Evolutionary conservation across 2,329 filamentous ascomycete genomes (phyloP).

Genomic region (Pestalotiopsis sp.): DNA sequence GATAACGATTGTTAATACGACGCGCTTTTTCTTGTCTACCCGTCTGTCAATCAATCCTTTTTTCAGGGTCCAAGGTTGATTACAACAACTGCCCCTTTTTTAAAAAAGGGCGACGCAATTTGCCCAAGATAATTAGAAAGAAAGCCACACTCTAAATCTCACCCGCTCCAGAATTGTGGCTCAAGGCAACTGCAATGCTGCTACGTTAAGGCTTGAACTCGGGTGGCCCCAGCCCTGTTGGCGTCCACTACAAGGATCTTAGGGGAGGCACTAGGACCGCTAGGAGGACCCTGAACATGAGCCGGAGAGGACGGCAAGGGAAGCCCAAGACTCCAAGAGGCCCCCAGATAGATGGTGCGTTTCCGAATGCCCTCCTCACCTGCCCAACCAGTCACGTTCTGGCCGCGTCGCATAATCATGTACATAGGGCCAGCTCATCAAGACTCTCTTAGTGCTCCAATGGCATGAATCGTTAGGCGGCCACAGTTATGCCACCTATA

Average conservation of each 20-base stretch:
- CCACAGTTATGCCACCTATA: too few species aligned
- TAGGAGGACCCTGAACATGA: background rate
- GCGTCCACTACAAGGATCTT: background rate
- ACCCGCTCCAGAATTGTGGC: background rate
- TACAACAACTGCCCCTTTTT: background rate
- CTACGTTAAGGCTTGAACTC: background rate
- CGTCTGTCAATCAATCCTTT: background rate
- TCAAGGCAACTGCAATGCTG: background rate
- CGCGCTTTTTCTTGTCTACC: background rate
- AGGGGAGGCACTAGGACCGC: background rate
- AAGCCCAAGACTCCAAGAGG: background rate
- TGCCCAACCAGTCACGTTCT: too few species aligned
- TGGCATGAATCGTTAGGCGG: too few species aligned
- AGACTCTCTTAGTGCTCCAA: too few species aligned
- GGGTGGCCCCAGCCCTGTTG: background rate
- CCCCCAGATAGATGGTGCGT: background rate
- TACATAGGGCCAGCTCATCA: too few species aligned
- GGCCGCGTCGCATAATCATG: too few species aligned
- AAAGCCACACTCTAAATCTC: conserved; percentile 7
- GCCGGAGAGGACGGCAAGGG: background rate
- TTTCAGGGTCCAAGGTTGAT: background rate
- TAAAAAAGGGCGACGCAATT: background rate
- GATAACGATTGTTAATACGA: background rate
- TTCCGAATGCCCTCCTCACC: background rate
- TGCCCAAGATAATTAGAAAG: conserved; percentile 1